Conservation (phyloP, 495 filamentous ascomycete genomes). For the Lophium mytilinum region DNA sequence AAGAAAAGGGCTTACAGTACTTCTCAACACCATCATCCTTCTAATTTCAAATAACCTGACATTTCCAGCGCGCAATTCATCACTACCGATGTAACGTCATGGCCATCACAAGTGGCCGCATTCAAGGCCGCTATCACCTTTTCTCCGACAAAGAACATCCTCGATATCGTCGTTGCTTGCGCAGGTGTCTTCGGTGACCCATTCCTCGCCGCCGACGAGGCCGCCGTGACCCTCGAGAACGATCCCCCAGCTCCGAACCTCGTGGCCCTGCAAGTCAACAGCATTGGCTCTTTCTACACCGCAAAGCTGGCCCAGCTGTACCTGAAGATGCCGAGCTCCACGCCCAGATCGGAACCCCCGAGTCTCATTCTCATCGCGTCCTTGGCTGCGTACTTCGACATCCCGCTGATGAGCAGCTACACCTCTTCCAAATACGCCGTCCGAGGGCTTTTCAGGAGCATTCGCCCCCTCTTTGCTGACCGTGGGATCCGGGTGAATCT, state of each 20-base stretch:
- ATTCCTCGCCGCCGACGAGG: neutral
- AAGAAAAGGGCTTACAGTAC: slow-evolving; percentile 15
- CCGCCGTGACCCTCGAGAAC: neutral
- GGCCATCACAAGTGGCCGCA: slow-evolving; percentile 18
- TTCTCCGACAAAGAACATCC: neutral
- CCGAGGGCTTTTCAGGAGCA: slow-evolving; percentile 5
- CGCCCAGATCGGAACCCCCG: neutral
- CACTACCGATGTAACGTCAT: slow-evolving; percentile 28
- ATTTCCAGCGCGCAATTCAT: slow-evolving; percentile 15
- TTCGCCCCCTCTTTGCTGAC: slow-evolving; percentile 6
- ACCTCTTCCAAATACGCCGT: slow-evolving; percentile 11
- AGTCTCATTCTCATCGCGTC: slow-evolving; percentile 9
- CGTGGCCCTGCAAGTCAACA: slow-evolving; percentile 9
- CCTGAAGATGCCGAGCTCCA: slow-evolving; percentile 1
- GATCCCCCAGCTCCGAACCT: slow-evolving; percentile 7
- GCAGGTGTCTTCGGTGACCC: slow-evolving; percentile 12
- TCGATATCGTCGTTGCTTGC: slow-evolving; percentile 16
- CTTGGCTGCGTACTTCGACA: slow-evolving; percentile 8
- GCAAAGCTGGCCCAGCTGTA: slow-evolving; percentile 12
- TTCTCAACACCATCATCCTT: neutral
- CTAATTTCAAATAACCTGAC: neutral
- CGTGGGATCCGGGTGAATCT: slow-evolving; percentile 11
- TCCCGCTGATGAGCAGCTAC: slow-evolving; percentile 4
- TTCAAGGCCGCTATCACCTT: slow-evolving; percentile 21
- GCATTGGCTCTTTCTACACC: slow-evolving; percentile 10